Evolutionary conservation across 83 land plant genomes (phyloP).

Genomic region (Picea mariana): DNA sequence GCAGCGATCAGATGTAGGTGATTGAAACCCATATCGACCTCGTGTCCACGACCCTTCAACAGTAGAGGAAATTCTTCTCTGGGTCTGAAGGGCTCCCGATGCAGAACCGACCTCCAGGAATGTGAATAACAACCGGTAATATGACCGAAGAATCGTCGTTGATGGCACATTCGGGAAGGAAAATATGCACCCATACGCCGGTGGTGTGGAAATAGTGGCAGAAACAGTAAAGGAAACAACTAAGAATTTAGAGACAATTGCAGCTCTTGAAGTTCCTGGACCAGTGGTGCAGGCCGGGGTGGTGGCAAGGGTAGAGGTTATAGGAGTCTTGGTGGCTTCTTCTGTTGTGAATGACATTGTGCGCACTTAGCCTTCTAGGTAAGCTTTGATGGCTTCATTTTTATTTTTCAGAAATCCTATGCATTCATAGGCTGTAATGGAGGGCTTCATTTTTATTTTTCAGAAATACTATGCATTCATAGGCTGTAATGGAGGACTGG

Average conservation of each 20-base stretch:
- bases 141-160: too few relatives aligned
- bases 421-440: too few relatives aligned
- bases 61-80: too few relatives aligned
- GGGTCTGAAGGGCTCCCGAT: too few relatives aligned
- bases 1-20: constrained; percentile 28
- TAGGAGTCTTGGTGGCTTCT: constrained; percentile 53
- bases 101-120: too few relatives aligned
- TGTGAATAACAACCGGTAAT: too few relatives aligned
- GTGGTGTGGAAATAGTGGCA: constrained; percentile 47
- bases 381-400: not conserved
- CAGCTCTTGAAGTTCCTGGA: constrained; percentile 15
- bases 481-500: constrained; percentile 2
- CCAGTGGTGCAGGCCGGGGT: constrained; percentile 56
- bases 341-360: constrained; percentile 62
- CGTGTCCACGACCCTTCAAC: too few relatives aligned
- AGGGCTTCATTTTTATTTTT: too few relatives aligned
- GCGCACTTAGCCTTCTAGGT: constrained; percentile 39
- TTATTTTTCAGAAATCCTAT: not conserved
- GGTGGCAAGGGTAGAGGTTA: constrained; percentile 61
- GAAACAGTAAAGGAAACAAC: constrained; percentile 32
- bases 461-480: too few relatives aligned
- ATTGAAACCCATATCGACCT: too few relatives aligned
- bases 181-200: too few relatives aligned
- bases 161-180: too few relatives aligned
- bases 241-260: constrained; percentile 18